phyloP scores from a whole-genome alignment of 257 asterid species.

The Verbena officinalis region DNA sequence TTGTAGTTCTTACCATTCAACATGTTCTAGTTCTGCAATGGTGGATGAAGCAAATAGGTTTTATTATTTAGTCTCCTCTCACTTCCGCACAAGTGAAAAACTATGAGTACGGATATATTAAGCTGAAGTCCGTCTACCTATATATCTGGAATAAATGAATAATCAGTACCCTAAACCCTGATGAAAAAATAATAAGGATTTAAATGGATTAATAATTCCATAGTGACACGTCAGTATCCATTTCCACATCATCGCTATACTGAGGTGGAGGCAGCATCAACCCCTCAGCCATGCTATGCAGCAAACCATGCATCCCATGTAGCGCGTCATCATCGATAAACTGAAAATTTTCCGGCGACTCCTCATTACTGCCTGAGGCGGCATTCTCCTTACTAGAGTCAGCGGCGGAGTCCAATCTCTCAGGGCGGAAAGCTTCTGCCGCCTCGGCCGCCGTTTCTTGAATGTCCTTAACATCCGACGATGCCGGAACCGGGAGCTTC shows the following conservation, averaged over 20 bases:
- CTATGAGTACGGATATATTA: no score
- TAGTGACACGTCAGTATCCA: constrained; percentile 41
- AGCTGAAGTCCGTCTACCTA: no score
- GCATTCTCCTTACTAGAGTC: constrained; percentile 1
- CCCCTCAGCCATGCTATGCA: constrained; percentile 55
- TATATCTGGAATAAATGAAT: no score
- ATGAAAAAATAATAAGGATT: no score
- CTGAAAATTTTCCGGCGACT: constrained; percentile 8
- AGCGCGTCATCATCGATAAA: constrained; percentile 53
- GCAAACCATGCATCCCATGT: constrained; percentile 47
- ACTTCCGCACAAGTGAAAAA: no score
- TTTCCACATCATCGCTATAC: constrained; percentile 34
- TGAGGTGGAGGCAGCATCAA: constrained; percentile 60
- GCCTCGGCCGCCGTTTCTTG: constrained; percentile 65
- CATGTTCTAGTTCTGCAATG: no score
- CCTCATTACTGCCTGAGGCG: background rate
- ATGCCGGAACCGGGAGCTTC: constrained; percentile 54
- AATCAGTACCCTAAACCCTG: no score
- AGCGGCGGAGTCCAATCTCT: no score
- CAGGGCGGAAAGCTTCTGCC: constrained; percentile 52
- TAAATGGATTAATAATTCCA: no score
- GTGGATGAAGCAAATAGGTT: no score
- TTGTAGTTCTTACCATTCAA: no score
- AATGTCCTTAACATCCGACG: constrained; percentile 53
- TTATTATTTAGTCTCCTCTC: no score